Conservation (phyloP, 164 flowering plant genomes). For the Aristolochia californica region DNA sequence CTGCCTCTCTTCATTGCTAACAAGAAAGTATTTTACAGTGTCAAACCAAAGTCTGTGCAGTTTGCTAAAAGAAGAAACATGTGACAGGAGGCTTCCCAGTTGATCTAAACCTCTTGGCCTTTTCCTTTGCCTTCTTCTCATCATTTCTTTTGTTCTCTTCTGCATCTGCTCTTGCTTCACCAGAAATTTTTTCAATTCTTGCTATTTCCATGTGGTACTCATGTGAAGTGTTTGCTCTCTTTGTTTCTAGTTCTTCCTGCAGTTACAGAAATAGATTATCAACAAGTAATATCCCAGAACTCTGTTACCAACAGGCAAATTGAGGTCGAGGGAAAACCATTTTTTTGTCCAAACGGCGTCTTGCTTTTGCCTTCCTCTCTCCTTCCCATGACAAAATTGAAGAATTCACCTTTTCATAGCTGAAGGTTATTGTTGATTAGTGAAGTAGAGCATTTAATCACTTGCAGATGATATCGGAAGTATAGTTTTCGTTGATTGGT, state of each 20-base stretch:
- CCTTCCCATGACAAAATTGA: slow-evolving; percentile 53
- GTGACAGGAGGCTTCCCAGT: slow-evolving; percentile 29
- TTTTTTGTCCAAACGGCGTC: slow-evolving; percentile 29
- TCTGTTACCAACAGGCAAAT: no score
- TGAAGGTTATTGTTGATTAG: slow-evolving; percentile 12
- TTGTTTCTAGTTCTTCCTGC: slow-evolving; percentile 42
- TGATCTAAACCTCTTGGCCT: slow-evolving; percentile 43
- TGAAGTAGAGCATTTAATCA: neutral
- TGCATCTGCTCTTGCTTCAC: slow-evolving; percentile 42
- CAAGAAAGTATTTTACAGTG: neutral
- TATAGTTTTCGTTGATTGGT: no score
- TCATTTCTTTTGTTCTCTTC: slow-evolving; percentile 48
- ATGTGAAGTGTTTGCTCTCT: slow-evolving; percentile 22
- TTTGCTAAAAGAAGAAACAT: slow-evolving; percentile 44
- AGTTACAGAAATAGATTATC: slow-evolving; percentile 2
- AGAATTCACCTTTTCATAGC: slow-evolving; percentile 43
- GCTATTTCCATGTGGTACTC: slow-evolving; percentile 37
- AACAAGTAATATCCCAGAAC: neutral
- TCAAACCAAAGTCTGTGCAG: no score
- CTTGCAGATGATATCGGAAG: no score
- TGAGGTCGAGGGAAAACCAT: slow-evolving; percentile 29
- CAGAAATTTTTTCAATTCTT: slow-evolving; percentile 44
- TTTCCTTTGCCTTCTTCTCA: slow-evolving; percentile 42
- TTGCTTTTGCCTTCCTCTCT: slow-evolving; percentile 46
- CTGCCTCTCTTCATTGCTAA: neutral